Base-by-base conservation (phyloP, 805 yeast genomes). In the Metschnikowia santaceciliae region DNA sequence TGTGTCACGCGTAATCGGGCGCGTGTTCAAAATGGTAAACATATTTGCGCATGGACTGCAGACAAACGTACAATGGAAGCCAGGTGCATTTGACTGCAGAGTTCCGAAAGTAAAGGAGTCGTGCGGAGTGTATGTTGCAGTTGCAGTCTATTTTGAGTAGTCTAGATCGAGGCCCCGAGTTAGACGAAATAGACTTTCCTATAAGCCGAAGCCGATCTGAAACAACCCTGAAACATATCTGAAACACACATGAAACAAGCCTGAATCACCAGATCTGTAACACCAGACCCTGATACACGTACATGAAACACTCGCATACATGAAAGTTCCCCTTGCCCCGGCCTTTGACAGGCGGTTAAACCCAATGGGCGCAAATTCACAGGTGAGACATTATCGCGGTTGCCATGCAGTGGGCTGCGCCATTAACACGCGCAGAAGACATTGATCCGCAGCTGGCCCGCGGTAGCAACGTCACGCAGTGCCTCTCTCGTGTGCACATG, bases 391-490 rank as follows among this genome's bases (percentile, higher is more conserved):
- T 10, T 15, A 33, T 40, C 43, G n/a, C 43, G 43, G 42, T 39
- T 39, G 42, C 32, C 35, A 42, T 42, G 45, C 44, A 41, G 15
- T 19, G 44, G 10, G 35, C 35, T 42, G 46, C 46, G 19, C 30
- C 42, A 37, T 20, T 37, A 6, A 14, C 38, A 42, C 37, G 46
- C 46, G 46, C 38, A 20, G 46, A 42, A 20, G 45, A 19, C 36
- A 42, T 32, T 20, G 38, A 34, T 42, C 26, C 17, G 36, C 35
- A 42, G 32, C 17, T 22, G 42, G 38, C 26, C 26, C 34, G 37
- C 46, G 20, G 46, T n/a, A 33, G 30, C 35, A 20, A 42, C 26
- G 35, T 19, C 35, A 32, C 26, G 45, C 36, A 34, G 37, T 22
- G 11, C 32, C 46, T 30, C 32, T 32, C 20, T 22, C 26, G 46